Evolutionary conservation across 2,329 filamentous ascomycete species (phyloP).

Genomic region (Xylaria sp.): DNA sequence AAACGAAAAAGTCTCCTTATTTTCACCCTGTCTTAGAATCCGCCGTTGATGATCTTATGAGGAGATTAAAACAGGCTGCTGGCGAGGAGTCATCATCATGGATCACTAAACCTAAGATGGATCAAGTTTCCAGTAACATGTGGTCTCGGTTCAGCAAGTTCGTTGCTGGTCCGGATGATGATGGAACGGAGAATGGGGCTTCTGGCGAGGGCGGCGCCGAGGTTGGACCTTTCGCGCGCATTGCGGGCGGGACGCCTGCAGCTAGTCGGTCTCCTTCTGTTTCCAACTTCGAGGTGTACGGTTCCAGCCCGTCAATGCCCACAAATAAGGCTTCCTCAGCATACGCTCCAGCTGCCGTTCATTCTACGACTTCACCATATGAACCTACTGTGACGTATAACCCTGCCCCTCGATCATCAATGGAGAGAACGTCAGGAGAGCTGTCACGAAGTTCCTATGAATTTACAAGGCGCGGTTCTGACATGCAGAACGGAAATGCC

Average conservation of each 20-base stretch:
- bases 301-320: constrained; percentile 54
- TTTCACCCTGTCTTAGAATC: constrained; percentile 80
- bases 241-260: constrained; percentile 79
- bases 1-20: constrained; percentile 86
- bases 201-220: constrained; percentile 67
- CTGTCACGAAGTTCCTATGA: constrained; percentile 55
- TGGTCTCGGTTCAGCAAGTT: constrained; percentile 97
- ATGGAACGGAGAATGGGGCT: constrained; percentile 67
- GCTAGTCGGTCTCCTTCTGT: constrained; percentile 78
- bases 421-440: constrained; percentile 59
- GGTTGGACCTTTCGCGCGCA: constrained; percentile 82
- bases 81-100: constrained; percentile 84
- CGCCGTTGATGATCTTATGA: constrained; percentile 83
- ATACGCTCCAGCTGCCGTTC: constrained; percentile 57
- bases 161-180: constrained; percentile 88
- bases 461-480: constrained; percentile 53
- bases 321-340: constrained; percentile 61
- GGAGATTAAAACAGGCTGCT: constrained; percentile 84
- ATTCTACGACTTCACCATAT: constrained; percentile 50
- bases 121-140: constrained; percentile 90
- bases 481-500: constrained; percentile 50
- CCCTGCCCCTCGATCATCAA: constrained; percentile 54
- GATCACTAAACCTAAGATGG: constrained; percentile 95
- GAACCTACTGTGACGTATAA: constrained; percentile 48
- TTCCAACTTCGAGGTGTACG: constrained; percentile 79